A percentile compares a stretch with the other conserved stretches of the same genome.
These are phyloP conservation scores for Teunomyces stri DNA, from an alignment of 805 yeast genomes.

Conservation along the genomic window DNA sequence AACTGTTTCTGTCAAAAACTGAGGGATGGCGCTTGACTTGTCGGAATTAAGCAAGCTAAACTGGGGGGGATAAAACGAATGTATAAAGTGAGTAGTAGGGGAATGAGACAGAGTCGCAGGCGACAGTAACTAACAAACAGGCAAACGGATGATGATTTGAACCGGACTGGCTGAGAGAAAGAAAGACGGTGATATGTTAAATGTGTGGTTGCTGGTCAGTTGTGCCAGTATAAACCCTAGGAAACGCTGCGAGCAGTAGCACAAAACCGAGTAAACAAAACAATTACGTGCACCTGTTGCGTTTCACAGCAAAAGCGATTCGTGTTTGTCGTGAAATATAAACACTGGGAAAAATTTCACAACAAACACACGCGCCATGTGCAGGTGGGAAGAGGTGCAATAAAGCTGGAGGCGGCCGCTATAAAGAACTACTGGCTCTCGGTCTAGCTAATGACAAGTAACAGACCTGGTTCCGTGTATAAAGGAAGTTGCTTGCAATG, in stretches of 20 bases:
- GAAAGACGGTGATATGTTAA: neutral
- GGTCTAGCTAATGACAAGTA: too few relatives aligned
- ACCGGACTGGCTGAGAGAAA: neutral
- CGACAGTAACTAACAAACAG: constrained; percentile 2
- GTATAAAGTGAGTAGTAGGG: neutral
- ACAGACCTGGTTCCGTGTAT: too few relatives aligned
- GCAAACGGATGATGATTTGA: neutral
- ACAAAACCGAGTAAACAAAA: constrained; percentile 3
- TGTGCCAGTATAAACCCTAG: constrained; percentile 1
- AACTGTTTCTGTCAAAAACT: neutral
- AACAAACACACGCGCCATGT: neutral
- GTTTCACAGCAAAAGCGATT: neutral
- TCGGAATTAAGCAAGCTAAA: constrained; percentile 2
- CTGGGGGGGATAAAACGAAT: neutral
- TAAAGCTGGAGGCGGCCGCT: too few relatives aligned
- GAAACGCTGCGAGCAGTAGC: neutral
- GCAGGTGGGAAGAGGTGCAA: neutral
- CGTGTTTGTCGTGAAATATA: constrained; percentile 3
- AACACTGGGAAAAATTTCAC: constrained; percentile 2
- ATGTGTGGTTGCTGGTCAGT: neutral
- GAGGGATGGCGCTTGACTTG: constrained; percentile 1
- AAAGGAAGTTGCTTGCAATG: too few relatives aligned
- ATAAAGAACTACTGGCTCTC: too few relatives aligned
- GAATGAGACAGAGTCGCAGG: constrained; percentile 2
- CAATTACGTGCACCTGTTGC: constrained; percentile 3